These are phyloP conservation scores for Melocanna baccifera DNA, from an alignment of 176 grass and related monocot species.

Conservation along the genomic window DNA sequence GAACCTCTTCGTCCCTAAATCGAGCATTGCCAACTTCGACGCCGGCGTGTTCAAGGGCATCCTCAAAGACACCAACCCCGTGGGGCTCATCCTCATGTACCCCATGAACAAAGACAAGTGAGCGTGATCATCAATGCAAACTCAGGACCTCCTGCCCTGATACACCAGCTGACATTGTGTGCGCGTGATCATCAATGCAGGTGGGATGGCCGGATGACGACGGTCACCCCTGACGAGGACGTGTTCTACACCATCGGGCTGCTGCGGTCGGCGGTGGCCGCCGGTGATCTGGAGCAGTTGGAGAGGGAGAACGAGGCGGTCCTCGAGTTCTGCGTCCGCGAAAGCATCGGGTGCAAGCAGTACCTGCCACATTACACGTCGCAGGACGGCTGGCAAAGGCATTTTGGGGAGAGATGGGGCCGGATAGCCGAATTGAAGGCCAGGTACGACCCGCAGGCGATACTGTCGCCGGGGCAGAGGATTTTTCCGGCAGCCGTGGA, in stretches of 20 bases:
- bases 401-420: constrained; percentile 45
- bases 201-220: constrained; percentile 47
- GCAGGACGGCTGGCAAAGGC: constrained; percentile 28
- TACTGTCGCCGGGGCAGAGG: constrained; percentile 38
- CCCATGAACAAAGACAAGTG: constrained; percentile 39
- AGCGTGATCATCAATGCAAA: too few species aligned
- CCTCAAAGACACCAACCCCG: constrained; percentile 27
- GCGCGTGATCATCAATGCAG: not conserved
- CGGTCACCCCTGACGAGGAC: constrained; percentile 31
- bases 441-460: constrained; percentile 34
- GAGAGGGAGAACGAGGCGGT: constrained; percentile 34
- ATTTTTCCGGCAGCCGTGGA: constrained; percentile 1
- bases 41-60: constrained; percentile 36
- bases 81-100: constrained; percentile 50
- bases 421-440: constrained; percentile 33
- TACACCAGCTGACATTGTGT: not conserved
- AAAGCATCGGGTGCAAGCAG: constrained; percentile 33
- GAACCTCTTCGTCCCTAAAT: constrained; percentile 51
- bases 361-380: constrained; percentile 43
- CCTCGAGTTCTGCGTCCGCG: constrained; percentile 22
- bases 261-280: constrained; percentile 19
- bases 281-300: constrained; percentile 24
- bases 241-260: constrained; percentile 50
- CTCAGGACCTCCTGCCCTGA: not conserved
- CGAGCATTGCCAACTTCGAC: constrained; percentile 37